Evolutionary conservation across 352 stramenopile species (phyloP), one percentile per base, ranked within the genome.

Genomic region (Aphanomyces stellatus): DNA sequence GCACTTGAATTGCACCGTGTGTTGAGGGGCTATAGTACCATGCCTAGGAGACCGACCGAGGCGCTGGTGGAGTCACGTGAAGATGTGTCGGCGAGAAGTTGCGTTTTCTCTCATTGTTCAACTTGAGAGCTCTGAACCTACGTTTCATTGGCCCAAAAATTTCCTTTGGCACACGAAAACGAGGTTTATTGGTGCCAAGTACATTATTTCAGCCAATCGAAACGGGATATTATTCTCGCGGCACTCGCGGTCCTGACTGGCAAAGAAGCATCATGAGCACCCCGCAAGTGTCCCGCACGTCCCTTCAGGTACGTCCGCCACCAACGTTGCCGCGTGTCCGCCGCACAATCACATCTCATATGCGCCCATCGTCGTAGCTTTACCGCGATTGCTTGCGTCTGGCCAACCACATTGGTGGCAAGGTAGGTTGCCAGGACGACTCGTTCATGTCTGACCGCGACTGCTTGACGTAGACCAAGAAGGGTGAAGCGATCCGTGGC

Each of bases 391-490:
- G 81, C 72, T 62, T 94, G 74, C 85, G 85, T 60, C 75, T 94
- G 33, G 83, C 85, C 41, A 92, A 94, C 74, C 85, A 94, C 74
- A 94, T 94, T 42, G 85, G 85, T 30, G 85, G 85, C 73, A 89
- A 76, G 57, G 85, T 94, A 74, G 57, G 78, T 46, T 15, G 15
- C 4, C 1, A 22, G 59, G 42, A 37, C 70, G 51, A 55, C 3
- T 25, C 27, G 19, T 8, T 17, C 17, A 28, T 31, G 8, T 53
- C 25, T 15, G 15, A 28, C 53, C 6, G n/a, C n/a, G 7, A 64
- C 37, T 68, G 22, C 34, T 59, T 31, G 61, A 5, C 1, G 22
- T 66, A 94, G 85, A 94, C 83, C 71, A 91, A 91, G 71, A 94
- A 94, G 68, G 85, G 82, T 4, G 57, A 81, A 49, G 85, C 85